Evolutionary conservation across 208 protist species (phyloP), one percentile per base, ranked within the genome.

Genomic region (Acanthamoeba healyi): DNA sequence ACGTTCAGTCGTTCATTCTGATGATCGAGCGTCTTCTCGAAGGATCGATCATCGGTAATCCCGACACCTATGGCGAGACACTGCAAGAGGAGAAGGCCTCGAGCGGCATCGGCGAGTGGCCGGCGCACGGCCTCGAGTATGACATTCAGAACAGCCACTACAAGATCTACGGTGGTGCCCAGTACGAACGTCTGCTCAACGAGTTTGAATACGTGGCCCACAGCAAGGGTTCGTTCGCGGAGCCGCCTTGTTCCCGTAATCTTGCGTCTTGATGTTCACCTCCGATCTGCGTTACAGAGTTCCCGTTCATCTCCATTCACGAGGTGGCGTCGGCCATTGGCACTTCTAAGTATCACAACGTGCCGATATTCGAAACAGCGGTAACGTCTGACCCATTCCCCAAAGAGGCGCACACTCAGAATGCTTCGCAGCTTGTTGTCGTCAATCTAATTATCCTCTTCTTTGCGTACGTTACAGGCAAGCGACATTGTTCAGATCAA

Each of bases 171-270:
- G 96, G 96, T 34, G 96, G 96, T 61, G 94, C 96, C 34, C 96
- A 97, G 81, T 96, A 96, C 15, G 96, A 97, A 29, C 67, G 96
- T 51, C 92, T 97, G 6, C 67, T 97, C 29, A 96, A 94, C 58
- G 96, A 97, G 56, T 97, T 97, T 65, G 96, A 97, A 72, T 94
- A 96, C 81, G 96, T 97, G 14, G 94, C 95, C 49, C 96, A 97
- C 38, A 87, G 77, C 77, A 87, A 61, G 61, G 77, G 77, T 87
- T 6, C 74, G 5, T 24, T 81, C 26, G 5, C 9, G 14, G 34
- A 49, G 32, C 14, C 44, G 10, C 24, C 5, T n/a, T 82, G 12
- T 14, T 34, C 12, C 38, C 9, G n/a, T n/a, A 34, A 3, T 17
- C n/a, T n/a, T 29, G 34, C 29, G 29, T 58, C 36, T 44, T 44